Base-by-base conservation (phyloP, 805 yeast species). In the Metschnikowia lunata region DNA sequence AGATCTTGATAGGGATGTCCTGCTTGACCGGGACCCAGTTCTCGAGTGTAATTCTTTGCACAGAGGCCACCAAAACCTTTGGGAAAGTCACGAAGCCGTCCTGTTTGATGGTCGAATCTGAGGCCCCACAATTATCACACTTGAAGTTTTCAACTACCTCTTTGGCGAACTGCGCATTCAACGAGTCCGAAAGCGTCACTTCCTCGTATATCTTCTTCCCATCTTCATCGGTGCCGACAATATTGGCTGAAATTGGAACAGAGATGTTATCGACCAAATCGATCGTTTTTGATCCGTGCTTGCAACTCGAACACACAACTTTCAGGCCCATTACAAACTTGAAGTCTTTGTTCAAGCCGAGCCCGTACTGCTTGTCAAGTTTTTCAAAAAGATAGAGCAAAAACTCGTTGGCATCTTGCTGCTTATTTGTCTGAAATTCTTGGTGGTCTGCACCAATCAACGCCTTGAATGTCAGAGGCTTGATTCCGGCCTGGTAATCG, bases 321-420 rank as follows among this genome's bases (percentile, higher is more conserved):
- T 86, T 83, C 48, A 79, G 81, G 50, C 82, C 83, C 15, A 79
- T 60, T 13, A 79, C 70, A 60, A 84, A 91, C 53, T 81, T 80
- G 57, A 91, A 81, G 12, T 72, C 53, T 40, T 75, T 73, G 45
- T 79, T 76, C 0, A 88, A 81, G 26, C 68, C 67, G 11, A 52
- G 50, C 7, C 62, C 63, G 28, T 75, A 65, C 39, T 69, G 61
- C 6, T 61, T 60, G 49, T 85, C 90, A 26, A 89, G 62, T 49
- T 78, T 75, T 44, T 83, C 85, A 27, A 82, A 57, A 8, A 91
- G 62, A 59, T 81, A 85, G 6, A 79, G 64, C 64, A 89, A 76
- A 59, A 89, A 93, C 62, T 93, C 99, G 69, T 82, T 85, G 0
- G 98, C 93, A 68, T 93, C 99, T 62, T 93, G 99, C 60, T 93